Conservation (phyloP, 257 asterid species). For the Euphrasia confusa region DNA sequence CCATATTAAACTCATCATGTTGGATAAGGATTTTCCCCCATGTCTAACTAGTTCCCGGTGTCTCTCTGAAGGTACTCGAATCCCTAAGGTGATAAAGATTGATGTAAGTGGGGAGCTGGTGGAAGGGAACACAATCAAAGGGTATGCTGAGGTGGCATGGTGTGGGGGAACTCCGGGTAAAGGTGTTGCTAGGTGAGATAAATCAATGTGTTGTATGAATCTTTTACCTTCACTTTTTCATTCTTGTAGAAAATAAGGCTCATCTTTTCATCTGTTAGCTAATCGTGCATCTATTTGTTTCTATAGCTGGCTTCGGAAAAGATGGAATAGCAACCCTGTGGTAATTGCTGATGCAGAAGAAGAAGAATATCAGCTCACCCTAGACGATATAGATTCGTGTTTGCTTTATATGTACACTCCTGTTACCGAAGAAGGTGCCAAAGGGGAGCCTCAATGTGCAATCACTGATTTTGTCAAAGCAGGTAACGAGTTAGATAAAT, state of each 20-base stretch:
- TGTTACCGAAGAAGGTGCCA: conserved; percentile 86
- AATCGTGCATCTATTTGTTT: conserved; percentile 22
- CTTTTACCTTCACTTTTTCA: conserved; percentile 17
- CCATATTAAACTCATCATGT: conserved; percentile 15
- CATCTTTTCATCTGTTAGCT: conserved; percentile 8
- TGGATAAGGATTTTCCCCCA: conserved; percentile 5
- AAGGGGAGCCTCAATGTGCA: conserved; percentile 97
- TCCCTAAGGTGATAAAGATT: conserved; percentile 84
- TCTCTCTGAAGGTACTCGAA: conserved; percentile 69
- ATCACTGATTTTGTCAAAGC: conserved; percentile 92
- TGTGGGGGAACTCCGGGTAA: conserved; percentile 96
- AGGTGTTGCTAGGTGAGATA: conserved; percentile 86
- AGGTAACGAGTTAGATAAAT: conserved; percentile 40
- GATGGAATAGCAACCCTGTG: conserved; percentile 88
- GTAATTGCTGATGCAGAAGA: conserved; percentile 88
- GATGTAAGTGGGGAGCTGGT: conserved; percentile 77
- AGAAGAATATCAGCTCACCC: conserved; percentile 65
- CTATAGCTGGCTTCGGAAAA: conserved; percentile 84
- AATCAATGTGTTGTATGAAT: conserved; percentile 18
- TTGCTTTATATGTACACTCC: conserved; percentile 96
- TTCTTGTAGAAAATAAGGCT: neutral
- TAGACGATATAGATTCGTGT: conserved; percentile 87
- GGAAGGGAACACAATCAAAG: conserved; percentile 75
- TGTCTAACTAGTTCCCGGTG: conserved; percentile 18
- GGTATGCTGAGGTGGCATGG: conserved; percentile 88